These are phyloP conservation scores for Cladosporium sp. DNA, from an alignment of 2,329 filamentous ascomycete species.

Conservation along the genomic window DNA sequence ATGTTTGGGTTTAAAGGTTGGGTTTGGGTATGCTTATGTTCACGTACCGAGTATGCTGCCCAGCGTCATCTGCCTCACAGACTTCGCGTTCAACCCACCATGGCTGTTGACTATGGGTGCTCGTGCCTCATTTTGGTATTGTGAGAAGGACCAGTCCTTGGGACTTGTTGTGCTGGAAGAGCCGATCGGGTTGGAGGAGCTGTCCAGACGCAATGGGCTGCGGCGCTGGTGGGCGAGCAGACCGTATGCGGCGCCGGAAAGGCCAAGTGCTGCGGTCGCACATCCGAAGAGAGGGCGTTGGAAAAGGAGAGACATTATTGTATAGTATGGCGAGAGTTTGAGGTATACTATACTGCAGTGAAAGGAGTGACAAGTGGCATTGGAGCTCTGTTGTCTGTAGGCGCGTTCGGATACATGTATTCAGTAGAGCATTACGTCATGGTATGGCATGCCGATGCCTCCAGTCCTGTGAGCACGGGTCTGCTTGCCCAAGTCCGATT, in stretches of 20 bases:
- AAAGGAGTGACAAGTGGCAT: no score
- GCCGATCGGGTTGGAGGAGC: slow-evolving; percentile 22
- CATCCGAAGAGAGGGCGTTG: slow-evolving; percentile 36
- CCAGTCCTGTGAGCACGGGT: background rate
- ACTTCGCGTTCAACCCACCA: slow-evolving; percentile 38
- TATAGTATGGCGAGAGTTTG: background rate
- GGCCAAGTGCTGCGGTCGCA: slow-evolving; percentile 22
- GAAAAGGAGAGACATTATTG: slow-evolving; percentile 36
- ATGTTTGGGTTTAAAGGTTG: background rate
- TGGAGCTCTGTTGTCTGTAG: no score
- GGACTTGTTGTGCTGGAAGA: slow-evolving; percentile 16
- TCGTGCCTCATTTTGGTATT: slow-evolving; percentile 37
- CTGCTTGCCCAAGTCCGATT: background rate
- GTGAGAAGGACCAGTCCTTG: slow-evolving; percentile 37
- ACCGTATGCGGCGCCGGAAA: slow-evolving; percentile 22
- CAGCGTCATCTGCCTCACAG: slow-evolving; percentile 42
- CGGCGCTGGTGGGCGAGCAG: slow-evolving; percentile 26
- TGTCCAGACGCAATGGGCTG: slow-evolving; percentile 34
- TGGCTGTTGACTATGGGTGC: slow-evolving; percentile 35
- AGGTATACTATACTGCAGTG: no score
- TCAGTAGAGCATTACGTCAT: background rate
- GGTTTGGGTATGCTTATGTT: no score
- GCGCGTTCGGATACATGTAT: no score
- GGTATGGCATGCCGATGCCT: background rate
- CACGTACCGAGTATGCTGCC: slow-evolving; percentile 43